Base-by-base conservation (phyloP, 1,284 basidiomycete species). In the Singerocomus inundabilis region DNA sequence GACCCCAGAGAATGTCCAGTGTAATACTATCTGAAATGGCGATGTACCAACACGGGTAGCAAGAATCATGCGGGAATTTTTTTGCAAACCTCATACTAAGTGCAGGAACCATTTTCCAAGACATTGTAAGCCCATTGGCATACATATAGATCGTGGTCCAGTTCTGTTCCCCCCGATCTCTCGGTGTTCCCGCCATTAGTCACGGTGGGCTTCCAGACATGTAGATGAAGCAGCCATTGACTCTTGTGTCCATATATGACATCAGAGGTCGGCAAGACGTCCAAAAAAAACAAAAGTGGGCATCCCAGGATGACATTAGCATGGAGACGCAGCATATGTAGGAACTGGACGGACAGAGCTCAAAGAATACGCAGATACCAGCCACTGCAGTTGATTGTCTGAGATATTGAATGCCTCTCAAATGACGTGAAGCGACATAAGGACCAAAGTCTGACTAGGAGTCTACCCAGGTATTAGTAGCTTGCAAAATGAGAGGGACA, bases 221-320 rank as follows among this genome's bases (percentile, higher is more conserved):
- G n/a, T n/a, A n/a, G n/a, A n/a, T n/a, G n/a, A n/a, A n/a, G n/a
- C n/a, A n/a, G 0, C 88, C 88, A 11, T 71, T 13, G 2, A 82
- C 45, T 72, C 61, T 85, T 88, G 30, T 84, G 73, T 1, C 88
- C 88, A 57, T 84, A n/a, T n/a, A n/a, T n/a, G n/a, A n/a, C n/a
- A n/a, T n/a, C n/a, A 79, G 4, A 91, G 69, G 66, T 91, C 88
- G 5, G 87, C 85, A 5, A 90, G 63, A 36, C 88, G 72, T 0
- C 89, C 88, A n/a, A n/a, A 33, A 82, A 80, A 2, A 89, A 72
- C 2, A 92, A 69, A 11, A 91, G 72, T 36, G 89, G 75, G 53
- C 89, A 91, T 15, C 86, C 88, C 79, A 30, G 30, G 18, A 32
- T 12, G 41, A 55, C 47, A 60, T 58, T 30, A 58, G n/a, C n/a